Percentiles rank a stretch among this genome's conserved stretches.
These are phyloP conservation scores for Lichtheimia corymbifera DNA, from an alignment of 371 early-diverging fungal genomes.

Conservation along the genomic window DNA sequence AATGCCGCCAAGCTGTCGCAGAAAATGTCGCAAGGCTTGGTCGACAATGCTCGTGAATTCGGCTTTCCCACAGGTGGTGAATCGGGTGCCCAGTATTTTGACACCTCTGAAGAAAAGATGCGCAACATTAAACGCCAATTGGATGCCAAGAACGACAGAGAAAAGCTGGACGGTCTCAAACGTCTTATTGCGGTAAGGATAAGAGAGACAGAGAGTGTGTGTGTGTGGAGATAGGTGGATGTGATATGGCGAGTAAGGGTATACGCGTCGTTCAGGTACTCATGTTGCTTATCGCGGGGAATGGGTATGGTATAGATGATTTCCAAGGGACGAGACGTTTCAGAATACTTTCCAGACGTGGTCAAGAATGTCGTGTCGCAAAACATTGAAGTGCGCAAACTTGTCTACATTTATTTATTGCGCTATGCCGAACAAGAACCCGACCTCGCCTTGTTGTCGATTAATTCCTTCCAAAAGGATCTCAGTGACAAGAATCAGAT, in stretches of 20 bases:
- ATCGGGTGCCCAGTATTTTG: conserved; percentile 78
- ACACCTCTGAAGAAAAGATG: conserved; percentile 84
- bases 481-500: conserved; percentile 89
- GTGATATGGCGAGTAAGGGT: background rate
- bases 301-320: conserved; percentile 78
- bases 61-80: conserved; percentile 68
- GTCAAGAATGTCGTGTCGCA: conserved; percentile 95
- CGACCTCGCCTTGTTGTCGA: conserved; percentile 89
- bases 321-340: conserved; percentile 90
- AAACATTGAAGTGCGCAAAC: conserved; percentile 88
- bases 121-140: conserved; percentile 75
- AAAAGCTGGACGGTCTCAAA: conserved; percentile 90
- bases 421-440: conserved; percentile 95
- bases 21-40: conserved; percentile 82
- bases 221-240: background rate
- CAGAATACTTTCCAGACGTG: conserved; percentile 92
- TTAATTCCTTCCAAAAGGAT: conserved; percentile 97
- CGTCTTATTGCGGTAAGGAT: conserved; percentile 81
- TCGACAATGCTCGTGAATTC: conserved; percentile 86
- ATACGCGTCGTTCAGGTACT: background rate
- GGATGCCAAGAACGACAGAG: conserved; percentile 85
- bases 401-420: conserved; percentile 93
- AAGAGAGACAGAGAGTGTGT: background rate
- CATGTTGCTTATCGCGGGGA: no score
- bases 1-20: conserved; percentile 85